Conservation (phyloP, 2,329 filamentous ascomycete genomes). For the Ophiostoma piceae region DNA sequence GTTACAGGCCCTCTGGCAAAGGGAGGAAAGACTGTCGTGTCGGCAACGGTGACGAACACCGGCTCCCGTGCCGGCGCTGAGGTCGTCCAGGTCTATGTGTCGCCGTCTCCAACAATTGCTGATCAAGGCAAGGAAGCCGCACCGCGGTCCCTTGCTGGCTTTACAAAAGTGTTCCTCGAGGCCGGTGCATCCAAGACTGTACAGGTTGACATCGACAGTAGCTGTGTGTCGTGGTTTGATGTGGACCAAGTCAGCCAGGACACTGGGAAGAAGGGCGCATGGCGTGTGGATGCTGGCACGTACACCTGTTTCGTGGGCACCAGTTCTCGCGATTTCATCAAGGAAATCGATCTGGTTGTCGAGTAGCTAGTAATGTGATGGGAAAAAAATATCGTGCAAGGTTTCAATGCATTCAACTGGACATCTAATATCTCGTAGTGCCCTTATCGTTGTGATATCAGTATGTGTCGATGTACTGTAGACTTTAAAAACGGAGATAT, state of each 20-base stretch:
- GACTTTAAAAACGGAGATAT: no score
- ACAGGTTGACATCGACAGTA: neutral
- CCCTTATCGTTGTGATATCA: no score
- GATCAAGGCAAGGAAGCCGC: constrained; percentile 14
- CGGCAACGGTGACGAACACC: constrained; percentile 21
- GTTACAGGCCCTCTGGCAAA: neutral
- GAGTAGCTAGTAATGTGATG: neutral
- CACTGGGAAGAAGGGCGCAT: constrained; percentile 18
- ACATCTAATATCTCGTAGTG: neutral
- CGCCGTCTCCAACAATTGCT: constrained; percentile 14
- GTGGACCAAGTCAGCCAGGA: constrained; percentile 4
- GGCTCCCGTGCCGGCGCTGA: constrained; percentile 20
- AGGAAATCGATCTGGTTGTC: constrained; percentile 15
- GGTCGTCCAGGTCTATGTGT: constrained; percentile 25
- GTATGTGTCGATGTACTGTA: no score
- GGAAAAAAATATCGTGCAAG: neutral
- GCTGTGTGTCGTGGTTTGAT: constrained; percentile 24
- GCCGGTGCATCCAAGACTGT: neutral
- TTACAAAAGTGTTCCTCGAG: constrained; percentile 22
- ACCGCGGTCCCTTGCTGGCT: constrained; percentile 23
- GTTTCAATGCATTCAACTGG: neutral
- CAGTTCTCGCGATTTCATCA: constrained; percentile 22
- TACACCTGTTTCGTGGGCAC: constrained; percentile 24
- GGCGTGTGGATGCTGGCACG: constrained; percentile 25
- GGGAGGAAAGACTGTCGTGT: constrained; percentile 49